Evolutionary conservation across 345 rosid genomes (phyloP).

Genomic region (Anacardium occidentale): DNA sequence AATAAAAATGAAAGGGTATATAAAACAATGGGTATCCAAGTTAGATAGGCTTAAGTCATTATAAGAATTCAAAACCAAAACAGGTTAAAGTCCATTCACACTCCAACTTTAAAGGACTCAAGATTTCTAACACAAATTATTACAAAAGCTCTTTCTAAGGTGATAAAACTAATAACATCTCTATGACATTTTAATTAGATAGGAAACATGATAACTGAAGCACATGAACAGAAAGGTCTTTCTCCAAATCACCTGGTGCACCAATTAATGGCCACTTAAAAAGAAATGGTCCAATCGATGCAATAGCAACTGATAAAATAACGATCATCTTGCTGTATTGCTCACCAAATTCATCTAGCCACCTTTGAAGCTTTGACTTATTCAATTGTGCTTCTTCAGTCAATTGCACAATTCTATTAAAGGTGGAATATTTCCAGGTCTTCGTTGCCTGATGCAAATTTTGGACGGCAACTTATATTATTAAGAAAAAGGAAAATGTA

Average conservation of each 20-base stretch:
- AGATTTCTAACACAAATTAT: constrained; percentile 9
- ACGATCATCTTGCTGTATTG: constrained; percentile 88
- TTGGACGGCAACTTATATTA: neutral
- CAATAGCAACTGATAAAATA: constrained; percentile 69
- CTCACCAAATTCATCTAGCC: constrained; percentile 98
- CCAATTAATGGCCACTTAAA: constrained; percentile 91
- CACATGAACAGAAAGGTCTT: constrained; percentile 9
- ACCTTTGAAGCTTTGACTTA: constrained; percentile 90
- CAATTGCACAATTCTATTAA: constrained; percentile 83
- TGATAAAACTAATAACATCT: neutral
- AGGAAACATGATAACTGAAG: neutral
- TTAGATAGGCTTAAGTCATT: too few species aligned
- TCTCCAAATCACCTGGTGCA: constrained; percentile 63
- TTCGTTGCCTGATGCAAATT: constrained; percentile 59
- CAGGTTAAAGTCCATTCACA: too few species aligned
- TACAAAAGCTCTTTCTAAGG: neutral
- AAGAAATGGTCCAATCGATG: constrained; percentile 80
- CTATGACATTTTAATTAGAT: constrained; percentile 4
- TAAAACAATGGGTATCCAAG: too few species aligned
- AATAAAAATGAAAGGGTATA: too few species aligned
- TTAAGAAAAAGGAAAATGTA: constrained; percentile 7
- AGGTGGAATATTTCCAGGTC: constrained; percentile 88
- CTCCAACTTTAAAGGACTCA: neutral
- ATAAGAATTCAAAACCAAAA: too few species aligned
- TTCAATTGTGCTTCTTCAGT: constrained; percentile 92